phyloP scores from a whole-genome alignment of 1,139 yeast species.

The Geotrichum histeridarum region DNA sequence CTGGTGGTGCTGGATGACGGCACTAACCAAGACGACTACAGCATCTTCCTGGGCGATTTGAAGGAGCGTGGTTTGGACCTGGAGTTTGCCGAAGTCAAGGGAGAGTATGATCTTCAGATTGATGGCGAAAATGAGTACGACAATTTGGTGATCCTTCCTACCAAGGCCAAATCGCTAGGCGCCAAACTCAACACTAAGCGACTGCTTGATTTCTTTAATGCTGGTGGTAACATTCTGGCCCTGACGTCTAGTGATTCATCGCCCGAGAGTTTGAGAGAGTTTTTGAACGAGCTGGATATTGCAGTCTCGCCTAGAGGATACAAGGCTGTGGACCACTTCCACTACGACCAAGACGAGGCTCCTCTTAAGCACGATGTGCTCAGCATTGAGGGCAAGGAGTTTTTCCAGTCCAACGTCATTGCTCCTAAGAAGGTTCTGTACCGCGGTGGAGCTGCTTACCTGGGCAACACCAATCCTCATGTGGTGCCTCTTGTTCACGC shows the following conservation, averaged over 20 bases:
- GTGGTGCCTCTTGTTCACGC: conserved; percentile 65
- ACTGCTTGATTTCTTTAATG: conserved; percentile 52
- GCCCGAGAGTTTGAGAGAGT: conserved; percentile 63
- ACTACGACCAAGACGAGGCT: conserved; percentile 29
- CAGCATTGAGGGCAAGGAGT: conserved; percentile 14
- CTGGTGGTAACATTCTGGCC: conserved; percentile 71
- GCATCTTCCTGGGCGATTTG: conserved; percentile 34
- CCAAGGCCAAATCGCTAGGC: conserved; percentile 40
- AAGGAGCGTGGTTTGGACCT: conserved; percentile 35
- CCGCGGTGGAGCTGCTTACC: conserved; percentile 50
- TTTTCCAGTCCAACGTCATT: conserved; percentile 18
- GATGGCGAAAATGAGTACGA: conserved; percentile 47
- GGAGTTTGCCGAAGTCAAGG: conserved; percentile 30
- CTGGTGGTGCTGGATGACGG: conserved; percentile 30
- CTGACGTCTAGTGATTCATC: conserved; percentile 54
- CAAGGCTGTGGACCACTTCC: conserved; percentile 63
- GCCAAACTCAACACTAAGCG: conserved; percentile 41
- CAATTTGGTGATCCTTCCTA: conserved; percentile 53
- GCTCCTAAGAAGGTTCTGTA: conserved; percentile 30
- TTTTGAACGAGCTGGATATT: conserved; percentile 77
- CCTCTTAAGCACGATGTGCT: conserved; percentile 23
- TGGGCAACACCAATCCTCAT: conserved; percentile 57
- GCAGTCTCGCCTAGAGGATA: conserved; percentile 76
- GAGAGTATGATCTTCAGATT: conserved; percentile 38
- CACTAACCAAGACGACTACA: conserved; percentile 29